These are phyloP conservation scores for Penicillium concentricum DNA, from an alignment of 2,329 filamentous ascomycete genomes.

Conservation along the genomic window DNA sequence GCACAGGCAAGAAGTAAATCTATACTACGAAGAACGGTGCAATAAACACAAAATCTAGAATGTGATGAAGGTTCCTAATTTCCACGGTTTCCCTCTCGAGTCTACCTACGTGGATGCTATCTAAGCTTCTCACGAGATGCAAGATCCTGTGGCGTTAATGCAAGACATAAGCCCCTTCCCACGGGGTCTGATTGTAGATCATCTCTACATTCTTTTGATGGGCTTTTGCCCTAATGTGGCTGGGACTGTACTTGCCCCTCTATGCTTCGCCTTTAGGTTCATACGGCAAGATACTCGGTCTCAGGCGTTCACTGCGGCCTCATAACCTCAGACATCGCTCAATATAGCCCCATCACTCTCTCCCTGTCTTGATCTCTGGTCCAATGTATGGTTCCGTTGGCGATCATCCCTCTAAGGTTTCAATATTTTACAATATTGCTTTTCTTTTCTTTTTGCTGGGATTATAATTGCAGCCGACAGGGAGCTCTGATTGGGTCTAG, in stretches of 20 bases:
- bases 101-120: background rate
- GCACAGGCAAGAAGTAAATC: conserved; percentile 1
- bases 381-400: background rate
- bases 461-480: background rate
- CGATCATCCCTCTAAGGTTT: background rate
- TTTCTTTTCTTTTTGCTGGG: background rate
- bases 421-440: background rate
- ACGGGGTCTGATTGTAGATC: conserved; percentile 17
- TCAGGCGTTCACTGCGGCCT: background rate
- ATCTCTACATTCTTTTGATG: conserved; percentile 2
- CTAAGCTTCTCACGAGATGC: conserved; percentile 1
- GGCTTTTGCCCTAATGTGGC: conserved; percentile 16
- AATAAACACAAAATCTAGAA: background rate
- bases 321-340: conserved; percentile 2
- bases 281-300: background rate
- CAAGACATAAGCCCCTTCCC: conserved; percentile 21
- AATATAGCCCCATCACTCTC: background rate
- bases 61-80: background rate
- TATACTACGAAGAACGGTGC: background rate
- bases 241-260: conserved; percentile 17
- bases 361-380: background rate
- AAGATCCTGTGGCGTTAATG: conserved; percentile 7
- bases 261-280: background rate
- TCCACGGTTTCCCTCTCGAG: background rate
- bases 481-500: no score